Evolutionary conservation across 2,329 filamentous ascomycete species (phyloP), one percentile per base, ranked within the genome.

Genomic region (Cyclaneusma minus): DNA sequence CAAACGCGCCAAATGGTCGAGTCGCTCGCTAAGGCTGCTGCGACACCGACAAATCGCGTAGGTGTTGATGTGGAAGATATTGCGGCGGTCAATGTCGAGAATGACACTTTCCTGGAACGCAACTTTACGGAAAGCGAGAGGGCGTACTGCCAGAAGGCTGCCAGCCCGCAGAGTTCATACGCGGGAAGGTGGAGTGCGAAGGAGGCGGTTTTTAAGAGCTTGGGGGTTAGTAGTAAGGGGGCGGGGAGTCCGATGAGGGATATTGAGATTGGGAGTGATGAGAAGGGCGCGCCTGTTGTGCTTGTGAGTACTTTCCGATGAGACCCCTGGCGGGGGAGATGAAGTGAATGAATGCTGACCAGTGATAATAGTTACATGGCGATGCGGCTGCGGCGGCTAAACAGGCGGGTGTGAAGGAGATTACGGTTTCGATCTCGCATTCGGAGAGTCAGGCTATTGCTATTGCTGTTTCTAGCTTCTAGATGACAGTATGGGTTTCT

Each of bases 131-230:
- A 62, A 10, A 59, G 64, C 25, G 89, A 98, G 57, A 79, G 85
- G 42, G 64, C 68, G 16, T 95, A 98, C 60, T 98, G 91, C 62
- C 64, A 65, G 36, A 71, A 76, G 45, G 76, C 82, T 10, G 59
- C 83, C 5, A 76, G 68, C 47, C 80, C 84, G 2, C 82, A 83
- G 48, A 81, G 85, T 38, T 91, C 83, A 27, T 98, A 94, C 54
- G 83, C 87, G 4, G 89, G 89, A 25, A 74, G 84, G 40, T 98
- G 89, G 89, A 87, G 78, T 44, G 89, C 89, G 18, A 98, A 98
- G 62, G 89, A 98, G 58, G 89, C 89, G 15, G 85, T 98, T 1
- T 98, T 98, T 67, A 98, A 98, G 69, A 84, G 82, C 19, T 64
- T 98, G 9, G 84, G 85, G 39, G 85, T 95, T 8, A 58, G 67